A percentile compares a stretch with the other conserved stretches of the same genome.
These are phyloP conservation scores for Dioscorea zingiberensis DNA, from an alignment of 106 monocot species.

Conservation along the genomic window DNA sequence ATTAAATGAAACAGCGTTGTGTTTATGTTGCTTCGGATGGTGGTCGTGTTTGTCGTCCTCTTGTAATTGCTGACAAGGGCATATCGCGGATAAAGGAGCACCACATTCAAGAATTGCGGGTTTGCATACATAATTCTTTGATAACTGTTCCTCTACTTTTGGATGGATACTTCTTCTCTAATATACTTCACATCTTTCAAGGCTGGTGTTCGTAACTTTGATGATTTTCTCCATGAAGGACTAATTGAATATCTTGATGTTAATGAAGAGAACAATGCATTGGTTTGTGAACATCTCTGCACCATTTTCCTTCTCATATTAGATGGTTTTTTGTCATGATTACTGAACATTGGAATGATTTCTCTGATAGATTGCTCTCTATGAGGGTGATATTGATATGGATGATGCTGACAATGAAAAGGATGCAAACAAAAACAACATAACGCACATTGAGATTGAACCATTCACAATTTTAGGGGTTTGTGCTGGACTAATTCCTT, in stretches of 20 bases:
- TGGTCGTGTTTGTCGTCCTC: conserved; percentile 95
- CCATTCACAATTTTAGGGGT: conserved; percentile 95
- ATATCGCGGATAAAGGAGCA: conserved; percentile 75
- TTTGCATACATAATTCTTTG: conserved; percentile 8
- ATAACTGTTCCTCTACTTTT: conserved; percentile 6
- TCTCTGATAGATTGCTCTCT: conserved; percentile 63
- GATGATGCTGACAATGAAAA: conserved; percentile 18
- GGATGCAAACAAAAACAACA: conserved; percentile 32
- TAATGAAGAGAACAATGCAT: conserved; percentile 98
- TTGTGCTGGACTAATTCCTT: conserved; percentile 90
- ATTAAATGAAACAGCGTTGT: conserved; percentile 32
- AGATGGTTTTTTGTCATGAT: background rate
- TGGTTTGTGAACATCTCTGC: conserved; percentile 43
- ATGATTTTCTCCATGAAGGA: conserved; percentile 85
- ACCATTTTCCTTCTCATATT: background rate
- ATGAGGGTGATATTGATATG: conserved; percentile 46
- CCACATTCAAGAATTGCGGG: conserved; percentile 91
- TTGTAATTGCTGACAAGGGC: conserved; percentile 94
- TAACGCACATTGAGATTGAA: conserved; percentile 97
- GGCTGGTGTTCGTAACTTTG: conserved; percentile 86
- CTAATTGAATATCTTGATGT: conserved; percentile 97
- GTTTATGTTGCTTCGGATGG: conserved; percentile 98
- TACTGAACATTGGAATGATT: background rate
- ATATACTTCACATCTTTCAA: conserved; percentile 8
- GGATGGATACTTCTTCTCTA: background rate